Evolutionary conservation across 495 filamentous ascomycete genomes (phyloP), one percentile per base, ranked within the genome.

Genomic region (Massariosphaeria phaeospora): DNA sequence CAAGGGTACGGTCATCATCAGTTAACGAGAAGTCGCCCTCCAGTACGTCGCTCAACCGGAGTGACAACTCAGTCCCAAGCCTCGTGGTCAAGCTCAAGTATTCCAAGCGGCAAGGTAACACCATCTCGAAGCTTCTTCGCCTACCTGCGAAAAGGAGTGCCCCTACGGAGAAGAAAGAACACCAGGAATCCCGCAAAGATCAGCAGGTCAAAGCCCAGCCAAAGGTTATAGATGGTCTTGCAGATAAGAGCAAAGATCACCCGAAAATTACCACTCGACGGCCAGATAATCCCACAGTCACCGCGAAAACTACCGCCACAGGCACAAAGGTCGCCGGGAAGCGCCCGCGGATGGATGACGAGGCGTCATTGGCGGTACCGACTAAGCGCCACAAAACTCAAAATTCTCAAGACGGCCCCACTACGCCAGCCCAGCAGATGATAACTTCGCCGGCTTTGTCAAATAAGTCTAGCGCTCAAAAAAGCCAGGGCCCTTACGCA

Each of bases 381-480:
- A 26, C 50, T 6, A 67, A 67, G 44, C 64, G 64, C 2, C 54
- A 33, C 18, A 61, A 55, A 33, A 36, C 55, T 15, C 51, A 48
- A 9, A 23, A 41, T 17, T 12, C 26, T 2, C 42, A 45, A 2
- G 61, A 64, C 5, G 11, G 47, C 15, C 54, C 61, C 12, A 43
- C 2, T 30, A 64, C 64, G 5, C 64, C 64, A 9, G 15, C 38
- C 15, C 18, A 47, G 21, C 61, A 59, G 30, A 26, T 40, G 8
- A 40, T 57, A 7, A 35, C 52, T 18, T 67, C 64, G 11, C 64
- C 64, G 17, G 41, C 57, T 6, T 24, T 59, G 7, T 62, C 64
- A n/a, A 59, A 55, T 24, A 52, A 44, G 20, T 57, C 61, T 0
- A 67, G 64, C 31, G 50, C 53, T 3, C 64, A 67, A 39, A 64